Percentiles rank a stretch among this genome's conserved stretches.
Evolutionary conservation across 768 basidiomycete genomes (phyloP).

Genomic region (Rhodotorula paludigena): DNA sequence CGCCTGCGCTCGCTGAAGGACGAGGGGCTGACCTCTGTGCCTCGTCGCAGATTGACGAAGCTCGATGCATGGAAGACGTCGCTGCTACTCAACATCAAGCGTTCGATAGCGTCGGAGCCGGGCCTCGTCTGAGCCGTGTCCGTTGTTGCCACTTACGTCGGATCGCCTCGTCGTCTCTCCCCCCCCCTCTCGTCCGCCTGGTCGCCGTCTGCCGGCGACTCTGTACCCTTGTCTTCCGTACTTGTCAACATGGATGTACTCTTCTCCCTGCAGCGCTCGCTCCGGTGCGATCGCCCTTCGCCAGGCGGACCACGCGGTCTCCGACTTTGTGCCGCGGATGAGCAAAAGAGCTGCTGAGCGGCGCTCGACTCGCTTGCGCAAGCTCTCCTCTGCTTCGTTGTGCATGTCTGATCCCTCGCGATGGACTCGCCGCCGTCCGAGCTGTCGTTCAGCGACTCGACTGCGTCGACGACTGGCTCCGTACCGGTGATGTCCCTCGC

Average conservation of each 20-base stretch:
- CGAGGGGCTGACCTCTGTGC: background rate
- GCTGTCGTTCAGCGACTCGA: too few species aligned
- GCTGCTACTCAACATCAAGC: conserved; percentile 86
- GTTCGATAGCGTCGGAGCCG: conserved; percentile 61
- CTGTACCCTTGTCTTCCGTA: background rate
- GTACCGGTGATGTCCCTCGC: too few species aligned
- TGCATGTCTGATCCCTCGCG: background rate
- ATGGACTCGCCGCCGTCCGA: too few species aligned
- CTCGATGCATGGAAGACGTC: conserved; percentile 94
- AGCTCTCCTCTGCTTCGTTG: background rate
- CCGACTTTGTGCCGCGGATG: too few species aligned
- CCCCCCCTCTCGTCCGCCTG: too few species aligned
- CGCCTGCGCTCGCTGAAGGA: background rate
- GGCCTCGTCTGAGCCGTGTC: conserved; percentile 36
- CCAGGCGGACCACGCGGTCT: background rate
- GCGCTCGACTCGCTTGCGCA: background rate
- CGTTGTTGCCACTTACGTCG: too few species aligned
- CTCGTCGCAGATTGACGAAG: conserved; percentile 64
- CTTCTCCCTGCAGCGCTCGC: too few species aligned
- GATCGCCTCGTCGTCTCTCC: too few species aligned
- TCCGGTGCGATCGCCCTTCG: background rate
- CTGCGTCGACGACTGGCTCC: too few species aligned
- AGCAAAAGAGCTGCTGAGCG: background rate
- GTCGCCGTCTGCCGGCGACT: too few species aligned
- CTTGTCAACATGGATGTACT: too few species aligned